Evolutionary conservation across 768 basidiomycete species (phyloP).

Genomic region (Pleurotus pulmonarius): DNA sequence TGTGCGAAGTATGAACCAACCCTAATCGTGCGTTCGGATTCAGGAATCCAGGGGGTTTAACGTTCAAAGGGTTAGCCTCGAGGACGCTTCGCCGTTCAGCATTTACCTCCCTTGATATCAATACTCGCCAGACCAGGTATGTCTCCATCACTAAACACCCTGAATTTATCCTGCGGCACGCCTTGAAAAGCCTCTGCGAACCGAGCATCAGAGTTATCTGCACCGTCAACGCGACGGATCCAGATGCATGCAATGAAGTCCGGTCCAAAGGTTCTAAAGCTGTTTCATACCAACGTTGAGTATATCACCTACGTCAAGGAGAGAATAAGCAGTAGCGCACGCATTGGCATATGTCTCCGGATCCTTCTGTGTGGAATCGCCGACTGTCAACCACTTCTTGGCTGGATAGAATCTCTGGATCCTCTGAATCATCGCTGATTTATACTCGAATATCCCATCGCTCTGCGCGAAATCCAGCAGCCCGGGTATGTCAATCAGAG

Average conservation of each 20-base stretch:
- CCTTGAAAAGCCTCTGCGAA: conserved; percentile 33
- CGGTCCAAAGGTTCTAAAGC: conserved; percentile 31
- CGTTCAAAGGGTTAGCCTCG: too few relatives aligned
- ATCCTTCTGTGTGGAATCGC: conserved; percentile 43
- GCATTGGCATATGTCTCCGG: conserved; percentile 40
- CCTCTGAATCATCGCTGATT: conserved; percentile 31
- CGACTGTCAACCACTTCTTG: conserved; percentile 38
- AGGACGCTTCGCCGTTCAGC: conserved; percentile 14
- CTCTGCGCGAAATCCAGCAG: conserved; percentile 23
- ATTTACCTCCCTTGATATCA: conserved; percentile 34
- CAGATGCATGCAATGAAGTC: conserved; percentile 36
- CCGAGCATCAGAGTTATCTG: conserved; percentile 33
- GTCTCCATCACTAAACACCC: conserved; percentile 31
- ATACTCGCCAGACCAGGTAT: conserved; percentile 29
- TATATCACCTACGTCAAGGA: too few relatives aligned
- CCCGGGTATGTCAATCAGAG: conserved; percentile 25
- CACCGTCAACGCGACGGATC: conserved; percentile 42
- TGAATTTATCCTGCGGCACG: conserved; percentile 27
- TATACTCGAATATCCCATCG: conserved; percentile 28
- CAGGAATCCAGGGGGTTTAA: too few relatives aligned
- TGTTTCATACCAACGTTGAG: conserved; percentile 6
- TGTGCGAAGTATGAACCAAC: too few relatives aligned
- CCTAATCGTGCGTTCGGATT: too few relatives aligned
- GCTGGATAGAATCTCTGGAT: conserved; percentile 38
- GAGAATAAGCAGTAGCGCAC: conserved; percentile 21